These are phyloP conservation scores for Tolypocladium ovalisporum DNA, from an alignment of 2,329 filamentous ascomycete species.

Conservation along the genomic window DNA sequence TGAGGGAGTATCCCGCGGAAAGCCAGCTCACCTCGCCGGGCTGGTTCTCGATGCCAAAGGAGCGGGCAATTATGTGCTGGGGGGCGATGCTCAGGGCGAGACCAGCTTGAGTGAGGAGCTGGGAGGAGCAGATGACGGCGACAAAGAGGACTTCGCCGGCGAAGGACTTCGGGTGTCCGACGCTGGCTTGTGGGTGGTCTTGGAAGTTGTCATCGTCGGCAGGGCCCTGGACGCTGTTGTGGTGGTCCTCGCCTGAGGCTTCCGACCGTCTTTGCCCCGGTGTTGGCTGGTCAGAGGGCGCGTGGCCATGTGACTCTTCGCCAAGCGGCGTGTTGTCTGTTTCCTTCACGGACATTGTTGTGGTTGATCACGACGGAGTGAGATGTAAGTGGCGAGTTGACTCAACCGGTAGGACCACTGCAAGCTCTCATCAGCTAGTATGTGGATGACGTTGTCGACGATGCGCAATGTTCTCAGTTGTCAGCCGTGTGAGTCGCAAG, in stretches of 20 bases:
- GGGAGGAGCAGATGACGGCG: neutral
- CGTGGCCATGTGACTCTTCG: neutral
- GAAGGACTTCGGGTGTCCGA: neutral
- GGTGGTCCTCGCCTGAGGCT: neutral
- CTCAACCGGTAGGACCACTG: neutral
- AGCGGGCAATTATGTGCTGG: neutral
- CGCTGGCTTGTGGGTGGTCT: neutral
- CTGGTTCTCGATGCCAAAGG: neutral
- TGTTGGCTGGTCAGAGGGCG: neutral
- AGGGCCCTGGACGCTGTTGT: neutral
- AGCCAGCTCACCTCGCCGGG: neutral
- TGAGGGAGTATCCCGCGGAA: neutral
- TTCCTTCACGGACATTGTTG: neutral
- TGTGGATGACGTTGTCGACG: neutral
- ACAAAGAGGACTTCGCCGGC: neutral
- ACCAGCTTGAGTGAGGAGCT: neutral
- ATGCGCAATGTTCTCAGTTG: neutral
- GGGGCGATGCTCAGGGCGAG: neutral
- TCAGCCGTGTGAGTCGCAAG: neutral
- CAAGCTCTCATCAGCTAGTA: neutral
- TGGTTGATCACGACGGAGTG: neutral
- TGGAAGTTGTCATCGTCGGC: neutral
- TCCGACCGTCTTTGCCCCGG: too few relatives aligned
- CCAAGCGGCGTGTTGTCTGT: neutral
- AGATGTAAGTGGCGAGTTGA: neutral